Evolutionary conservation across 225 moss, liverwort and hornwort genomes (phyloP).

Genomic region (Physcomitrellopsis africana): DNA sequence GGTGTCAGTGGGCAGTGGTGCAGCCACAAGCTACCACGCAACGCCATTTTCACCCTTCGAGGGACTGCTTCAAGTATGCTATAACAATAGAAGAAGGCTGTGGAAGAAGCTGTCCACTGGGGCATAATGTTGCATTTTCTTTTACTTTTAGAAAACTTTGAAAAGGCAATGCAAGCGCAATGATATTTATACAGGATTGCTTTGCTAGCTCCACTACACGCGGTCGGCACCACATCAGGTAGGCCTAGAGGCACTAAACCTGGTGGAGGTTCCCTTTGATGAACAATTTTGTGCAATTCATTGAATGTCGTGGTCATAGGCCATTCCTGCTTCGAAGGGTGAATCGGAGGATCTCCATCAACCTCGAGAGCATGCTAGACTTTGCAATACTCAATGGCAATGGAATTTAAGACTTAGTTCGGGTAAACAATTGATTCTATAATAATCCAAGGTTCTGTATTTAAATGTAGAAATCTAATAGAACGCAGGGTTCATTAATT

Average conservation of each 20-base stretch:
- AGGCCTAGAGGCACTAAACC: not conserved
- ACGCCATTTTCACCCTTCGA: not conserved
- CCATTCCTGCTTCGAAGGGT: not conserved
- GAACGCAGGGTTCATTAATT: not conserved
- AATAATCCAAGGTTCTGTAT: not conserved
- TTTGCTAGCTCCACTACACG: constrained; percentile 14
- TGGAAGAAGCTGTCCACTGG: constrained; percentile 33
- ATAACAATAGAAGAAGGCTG: not conserved
- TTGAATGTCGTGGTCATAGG: not conserved
- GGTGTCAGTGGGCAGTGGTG: not conserved
- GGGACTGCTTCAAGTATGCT: not conserved
- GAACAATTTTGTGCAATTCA: not conserved
- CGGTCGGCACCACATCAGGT: not conserved
- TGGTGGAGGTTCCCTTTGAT: not conserved
- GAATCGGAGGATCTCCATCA: not conserved
- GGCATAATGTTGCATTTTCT: not conserved
- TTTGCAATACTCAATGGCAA: too few relatives aligned
- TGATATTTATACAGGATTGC: not conserved
- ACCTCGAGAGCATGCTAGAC: not conserved
- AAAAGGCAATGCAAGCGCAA: constrained; percentile 13
- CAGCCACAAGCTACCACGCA: not conserved
- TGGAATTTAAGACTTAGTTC: not conserved
- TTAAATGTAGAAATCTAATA: not conserved
- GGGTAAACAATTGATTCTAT: not conserved
- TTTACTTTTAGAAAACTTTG: not conserved